These are phyloP conservation scores for Sphenostylis stenocarpa DNA, from an alignment of 306 rosid species.

Conservation along the genomic window DNA sequence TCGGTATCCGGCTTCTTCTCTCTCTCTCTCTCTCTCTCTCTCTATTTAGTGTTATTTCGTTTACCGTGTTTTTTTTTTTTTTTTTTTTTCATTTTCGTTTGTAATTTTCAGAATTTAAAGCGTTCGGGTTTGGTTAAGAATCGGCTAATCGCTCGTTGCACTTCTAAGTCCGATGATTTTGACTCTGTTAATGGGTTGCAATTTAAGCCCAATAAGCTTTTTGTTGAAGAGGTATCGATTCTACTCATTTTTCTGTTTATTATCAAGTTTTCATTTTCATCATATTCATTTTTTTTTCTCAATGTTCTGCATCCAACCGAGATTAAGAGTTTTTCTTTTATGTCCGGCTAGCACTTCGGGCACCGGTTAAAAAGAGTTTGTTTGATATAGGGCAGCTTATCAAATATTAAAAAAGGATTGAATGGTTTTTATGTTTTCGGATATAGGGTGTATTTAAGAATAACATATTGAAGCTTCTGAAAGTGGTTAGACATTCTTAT, in stretches of 20 bases:
- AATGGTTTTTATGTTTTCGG: not conserved
- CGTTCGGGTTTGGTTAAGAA: slow-evolving; percentile 54
- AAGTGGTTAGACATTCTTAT: not conserved
- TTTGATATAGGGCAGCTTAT: not conserved
- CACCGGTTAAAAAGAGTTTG: not conserved
- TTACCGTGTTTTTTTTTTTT: not conserved
- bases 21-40: not conserved
- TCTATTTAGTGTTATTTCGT: not conserved
- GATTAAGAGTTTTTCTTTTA: slow-evolving; percentile 23
- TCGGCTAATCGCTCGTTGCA: slow-evolving; percentile 51
- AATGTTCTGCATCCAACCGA: not conserved
- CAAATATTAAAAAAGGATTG: not conserved
- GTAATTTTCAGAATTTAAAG: slow-evolving; percentile 48
- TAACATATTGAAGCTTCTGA: not conserved
- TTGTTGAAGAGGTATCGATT: slow-evolving; percentile 73
- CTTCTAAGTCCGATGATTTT: slow-evolving; percentile 61
- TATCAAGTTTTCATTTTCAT: slow-evolving; percentile 1
- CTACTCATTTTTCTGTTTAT: slow-evolving; percentile 17
- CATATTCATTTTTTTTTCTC: not conserved
- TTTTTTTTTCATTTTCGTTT: not conserved
- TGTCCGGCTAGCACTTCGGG: not conserved
- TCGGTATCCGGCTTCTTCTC: slow-evolving; percentile 42
- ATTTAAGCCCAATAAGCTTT: slow-evolving; percentile 71
- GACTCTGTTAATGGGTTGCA: slow-evolving; percentile 59
- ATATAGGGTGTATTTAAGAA: not conserved